Base-by-base conservation (phyloP, 2,329 filamentous ascomycete species). In the Alternaria ethzedia region DNA sequence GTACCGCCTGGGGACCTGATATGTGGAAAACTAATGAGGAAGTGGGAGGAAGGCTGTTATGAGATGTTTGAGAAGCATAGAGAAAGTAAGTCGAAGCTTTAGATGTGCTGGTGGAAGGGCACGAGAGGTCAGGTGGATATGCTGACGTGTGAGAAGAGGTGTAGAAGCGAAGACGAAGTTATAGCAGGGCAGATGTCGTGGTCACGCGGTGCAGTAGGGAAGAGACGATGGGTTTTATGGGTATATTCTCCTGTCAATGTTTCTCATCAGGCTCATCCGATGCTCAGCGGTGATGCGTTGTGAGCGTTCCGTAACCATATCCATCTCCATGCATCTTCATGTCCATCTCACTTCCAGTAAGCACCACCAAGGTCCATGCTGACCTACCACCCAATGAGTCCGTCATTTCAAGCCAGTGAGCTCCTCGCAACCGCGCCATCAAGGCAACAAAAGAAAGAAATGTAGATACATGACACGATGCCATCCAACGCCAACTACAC, bases 1-100 rank as follows among this genome's bases (percentile, higher is more conserved):
- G 6, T 75, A 0, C 78, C 78, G 2, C 67, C 73, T 0, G 77
- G 77, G 0, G 78, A 80, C 46, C 52, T 51, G 0, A 73, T 65
- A 46, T 54, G 49, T 28, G 65, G 64, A 8, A 64, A 28, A 2
- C 11, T 75, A 54, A 57, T 62, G 7, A 57, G 64, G 4, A 66
- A 54, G 56, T 76, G 75, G 51, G 69, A 76, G 41, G 67, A 51
- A 1, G 72, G 46, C 4, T 43, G 41, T 20, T 59, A 65, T 44
- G 52, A 21, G 21, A 26, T 46, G 51, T 44, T 47, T 32, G 45
- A 41, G 30, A 55, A 55, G n/a, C 28, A 51, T 36, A 21, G 17
- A 12, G 32, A 47, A 25, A 54, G 30, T 10, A 23, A 25, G 5
- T 20, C 32, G 3, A 50, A 15, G 32, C 6, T 17, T 21, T 57